These are phyloP conservation scores for Erigeron canadensis DNA, from an alignment of 129 eudicot species.

Conservation along the genomic window DNA sequence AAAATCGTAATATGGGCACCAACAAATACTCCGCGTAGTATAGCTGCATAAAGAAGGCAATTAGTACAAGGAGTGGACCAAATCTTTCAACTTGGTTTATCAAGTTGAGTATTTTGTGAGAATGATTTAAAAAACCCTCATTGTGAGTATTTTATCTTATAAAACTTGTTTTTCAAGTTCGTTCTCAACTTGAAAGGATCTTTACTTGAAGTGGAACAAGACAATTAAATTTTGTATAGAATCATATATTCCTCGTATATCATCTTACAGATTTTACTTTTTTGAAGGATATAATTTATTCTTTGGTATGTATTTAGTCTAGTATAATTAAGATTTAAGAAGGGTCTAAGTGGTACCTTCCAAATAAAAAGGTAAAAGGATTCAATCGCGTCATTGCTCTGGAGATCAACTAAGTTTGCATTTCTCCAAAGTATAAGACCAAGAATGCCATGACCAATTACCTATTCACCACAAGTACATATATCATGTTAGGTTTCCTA, in stretches of 20 bases:
- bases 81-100: too few relatives aligned
- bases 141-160: too few relatives aligned
- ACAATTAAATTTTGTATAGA: neutral
- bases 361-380: conserved; percentile 34
- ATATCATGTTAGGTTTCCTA: neutral
- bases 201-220: too few relatives aligned
- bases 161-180: too few relatives aligned
- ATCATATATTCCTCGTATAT: neutral
- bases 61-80: neutral
- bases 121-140: too few relatives aligned
- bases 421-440: conserved; percentile 36
- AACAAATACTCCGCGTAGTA: conserved; percentile 33
- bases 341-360: conserved; percentile 25
- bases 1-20: conserved; percentile 39
- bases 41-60: conserved; percentile 24
- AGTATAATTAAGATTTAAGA: neutral
- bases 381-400: conserved; percentile 27
- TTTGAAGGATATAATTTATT: too few relatives aligned
- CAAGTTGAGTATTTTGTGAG: too few relatives aligned
- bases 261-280: neutral
- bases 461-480: conserved; percentile 22
- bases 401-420: conserved; percentile 32
- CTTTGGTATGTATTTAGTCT: too few relatives aligned
- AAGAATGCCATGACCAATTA: conserved; percentile 27
- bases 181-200: too few relatives aligned